Base-by-base conservation (phyloP, 1,284 basidiomycete genomes). In the Lignosus rhinocerotis region DNA sequence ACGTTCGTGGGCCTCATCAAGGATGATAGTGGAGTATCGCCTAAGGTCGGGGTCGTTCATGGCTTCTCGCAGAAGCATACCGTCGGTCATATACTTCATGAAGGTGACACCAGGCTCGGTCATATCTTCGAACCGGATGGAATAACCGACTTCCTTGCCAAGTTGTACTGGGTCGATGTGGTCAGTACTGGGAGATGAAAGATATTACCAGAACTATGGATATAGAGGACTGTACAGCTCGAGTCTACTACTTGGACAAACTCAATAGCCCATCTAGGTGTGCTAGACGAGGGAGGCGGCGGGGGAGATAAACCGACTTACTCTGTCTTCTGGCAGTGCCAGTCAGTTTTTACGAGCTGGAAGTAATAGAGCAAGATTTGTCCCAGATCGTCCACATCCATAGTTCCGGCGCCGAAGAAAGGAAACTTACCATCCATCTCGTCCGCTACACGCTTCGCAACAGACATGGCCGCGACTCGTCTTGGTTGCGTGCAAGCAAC, bases 11-110 rank as follows among this genome's bases (percentile, higher is more conserved):
- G 94, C 97, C 79, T 99, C 97, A 73, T 99, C 97, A 59, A 99
- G 87, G 67, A 99, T 98, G 75, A 99, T 94, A 16, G 95, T 97
- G 34, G 93, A 96, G 76, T 99, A 99, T 11, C 94, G 86, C 49
- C 84, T 81, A 31, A 98, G 85, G 49, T 87, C 83, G 33, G 93
- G 91, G 74, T 99, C 97, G 75, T 96, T 93, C 93, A 98, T 98
- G 7, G 95, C 96, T 78, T 98, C 96, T 41, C 96, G 89, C 31
- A 97, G 83, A 59, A 95, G 70, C 95, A 98, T 97, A 84, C 96
- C 96, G 67, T 99, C 96, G 11, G 96, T 99, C 96, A 99, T 98
- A 79, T 99, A 98, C 73, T 96, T 96, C 66, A 98, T 80, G 75
- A 97, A 96, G 0, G 95, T 98, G 8, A 87, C 92, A 0, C 92